These are phyloP conservation scores for Kwoniella bestiolae DNA, from an alignment of 768 basidiomycete genomes.

Conservation along the genomic window DNA sequence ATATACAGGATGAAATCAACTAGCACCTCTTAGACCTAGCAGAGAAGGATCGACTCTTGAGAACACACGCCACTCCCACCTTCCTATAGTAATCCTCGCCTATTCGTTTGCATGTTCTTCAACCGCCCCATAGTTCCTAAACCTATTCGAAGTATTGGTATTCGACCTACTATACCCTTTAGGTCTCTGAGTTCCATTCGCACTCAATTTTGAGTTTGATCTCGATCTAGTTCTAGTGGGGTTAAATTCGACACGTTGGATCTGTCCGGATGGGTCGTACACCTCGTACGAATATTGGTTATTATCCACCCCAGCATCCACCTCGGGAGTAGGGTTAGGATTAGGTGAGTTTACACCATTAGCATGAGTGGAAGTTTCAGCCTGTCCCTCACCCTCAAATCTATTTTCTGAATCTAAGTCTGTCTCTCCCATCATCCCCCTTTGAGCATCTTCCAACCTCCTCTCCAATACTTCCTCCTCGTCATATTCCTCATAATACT, in stretches of 20 bases:
- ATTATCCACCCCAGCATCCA: neutral
- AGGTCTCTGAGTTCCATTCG: neutral
- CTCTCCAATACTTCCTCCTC: conserved; percentile 2
- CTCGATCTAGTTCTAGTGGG: conserved; percentile 7
- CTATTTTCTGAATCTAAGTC: no score
- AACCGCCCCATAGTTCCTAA: conserved; percentile 12
- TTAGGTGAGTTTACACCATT: neutral
- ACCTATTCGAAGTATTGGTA: neutral
- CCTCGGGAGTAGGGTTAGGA: neutral
- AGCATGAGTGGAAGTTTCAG: neutral
- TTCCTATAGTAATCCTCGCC: no score
- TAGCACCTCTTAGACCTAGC: no score
- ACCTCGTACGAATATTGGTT: conserved; percentile 10
- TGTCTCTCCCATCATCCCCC: no score
- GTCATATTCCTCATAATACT: neutral
- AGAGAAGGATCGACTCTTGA: no score
- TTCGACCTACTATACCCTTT: neutral
- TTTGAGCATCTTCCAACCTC: neutral
- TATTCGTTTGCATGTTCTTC: neutral
- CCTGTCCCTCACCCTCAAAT: neutral
- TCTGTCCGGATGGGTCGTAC: conserved; percentile 20
- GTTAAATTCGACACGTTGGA: conserved; percentile 7
- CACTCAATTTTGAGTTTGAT: conserved; percentile 9
- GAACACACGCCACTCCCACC: no score
- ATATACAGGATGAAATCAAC: no score